These are phyloP conservation scores for Medicago ruthenica DNA, from an alignment of 306 rosid species.

Conservation along the genomic window DNA sequence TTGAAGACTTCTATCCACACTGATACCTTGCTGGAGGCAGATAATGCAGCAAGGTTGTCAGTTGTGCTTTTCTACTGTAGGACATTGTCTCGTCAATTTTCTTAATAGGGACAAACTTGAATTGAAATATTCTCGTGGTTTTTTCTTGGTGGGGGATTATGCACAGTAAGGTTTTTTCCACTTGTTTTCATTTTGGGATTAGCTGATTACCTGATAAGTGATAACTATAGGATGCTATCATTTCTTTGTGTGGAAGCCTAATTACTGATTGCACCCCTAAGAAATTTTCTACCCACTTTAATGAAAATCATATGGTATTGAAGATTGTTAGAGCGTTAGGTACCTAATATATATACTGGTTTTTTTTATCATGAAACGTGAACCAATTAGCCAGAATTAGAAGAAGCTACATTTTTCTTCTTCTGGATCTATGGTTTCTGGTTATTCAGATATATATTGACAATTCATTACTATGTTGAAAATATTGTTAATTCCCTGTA, in stretches of 20 bases:
- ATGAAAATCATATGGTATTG: constrained; percentile 2
- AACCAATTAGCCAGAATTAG: no score
- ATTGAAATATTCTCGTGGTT: constrained; percentile 26
- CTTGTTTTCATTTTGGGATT: constrained; percentile 44
- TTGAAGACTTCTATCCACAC: constrained; percentile 39
- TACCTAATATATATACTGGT: constrained; percentile 3
- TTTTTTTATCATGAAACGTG: no score
- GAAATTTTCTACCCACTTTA: constrained; percentile 19
- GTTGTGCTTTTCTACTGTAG: constrained; percentile 52
- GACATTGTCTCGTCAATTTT: constrained; percentile 55
- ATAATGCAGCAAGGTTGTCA: constrained; percentile 56
- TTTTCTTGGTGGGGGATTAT: constrained; percentile 45
- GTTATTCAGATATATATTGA: no score
- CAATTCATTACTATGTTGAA: no score
- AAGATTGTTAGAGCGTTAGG: not conserved
- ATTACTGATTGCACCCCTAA: constrained; percentile 29
- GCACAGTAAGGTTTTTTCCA: constrained; percentile 42
- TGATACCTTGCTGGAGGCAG: constrained; percentile 52
- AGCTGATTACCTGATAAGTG: not conserved
- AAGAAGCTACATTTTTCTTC: no score
- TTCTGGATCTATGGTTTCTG: no score
- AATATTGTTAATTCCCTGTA: no score
- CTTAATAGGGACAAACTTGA: constrained; percentile 54
- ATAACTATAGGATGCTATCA: constrained; percentile 16
- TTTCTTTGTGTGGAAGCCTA: constrained; percentile 27